phyloP scores from a whole-genome alignment of 2,329 filamentous ascomycete genomes.

The Apiospora hydei region DNA sequence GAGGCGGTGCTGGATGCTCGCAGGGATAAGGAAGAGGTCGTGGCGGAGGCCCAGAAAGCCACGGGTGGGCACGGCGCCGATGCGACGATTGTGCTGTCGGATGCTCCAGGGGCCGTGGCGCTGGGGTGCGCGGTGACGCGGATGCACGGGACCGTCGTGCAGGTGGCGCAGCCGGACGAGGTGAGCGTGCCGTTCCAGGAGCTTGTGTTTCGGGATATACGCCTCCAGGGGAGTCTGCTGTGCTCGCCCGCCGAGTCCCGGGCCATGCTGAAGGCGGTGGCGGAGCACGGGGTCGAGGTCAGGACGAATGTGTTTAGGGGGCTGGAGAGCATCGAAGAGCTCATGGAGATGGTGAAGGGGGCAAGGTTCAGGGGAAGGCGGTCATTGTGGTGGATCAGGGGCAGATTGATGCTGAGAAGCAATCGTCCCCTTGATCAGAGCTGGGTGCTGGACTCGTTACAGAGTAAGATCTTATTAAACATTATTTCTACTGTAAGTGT shows the following conservation, averaged over 20 bases:
- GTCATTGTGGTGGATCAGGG: constrained; percentile 58
- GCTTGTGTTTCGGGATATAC: constrained; percentile 44
- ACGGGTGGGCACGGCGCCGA: constrained; percentile 59
- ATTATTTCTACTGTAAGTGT: too few relatives aligned
- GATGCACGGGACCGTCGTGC: constrained; percentile 65
- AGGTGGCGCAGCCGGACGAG: constrained; percentile 66
- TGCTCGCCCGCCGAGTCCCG: constrained; percentile 51
- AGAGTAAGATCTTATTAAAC: background rate
- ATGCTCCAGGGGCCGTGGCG: constrained; percentile 57
- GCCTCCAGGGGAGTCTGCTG: constrained; percentile 45
- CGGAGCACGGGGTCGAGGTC: constrained; percentile 54
- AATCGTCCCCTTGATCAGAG: too few relatives aligned
- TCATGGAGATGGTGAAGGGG: constrained; percentile 58
- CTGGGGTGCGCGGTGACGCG: constrained; percentile 62
- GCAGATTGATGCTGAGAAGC: constrained; percentile 40
- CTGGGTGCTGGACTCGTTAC: too few relatives aligned
- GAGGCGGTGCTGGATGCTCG: constrained; percentile 61
- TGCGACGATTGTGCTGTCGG: constrained; percentile 61
- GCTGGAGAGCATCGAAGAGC: constrained; percentile 56
- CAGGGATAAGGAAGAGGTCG: constrained; percentile 51
- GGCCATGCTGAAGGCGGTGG: constrained; percentile 56
- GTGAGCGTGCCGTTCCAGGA: constrained; percentile 68
- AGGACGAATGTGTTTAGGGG: constrained; percentile 60
- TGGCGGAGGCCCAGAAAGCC: constrained; percentile 53
- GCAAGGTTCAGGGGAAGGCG: constrained; percentile 62